Evolutionary conservation across 495 filamentous ascomycete species (phyloP), one percentile per base, ranked within the genome.

Genomic region (Podospora appendiculata): DNA sequence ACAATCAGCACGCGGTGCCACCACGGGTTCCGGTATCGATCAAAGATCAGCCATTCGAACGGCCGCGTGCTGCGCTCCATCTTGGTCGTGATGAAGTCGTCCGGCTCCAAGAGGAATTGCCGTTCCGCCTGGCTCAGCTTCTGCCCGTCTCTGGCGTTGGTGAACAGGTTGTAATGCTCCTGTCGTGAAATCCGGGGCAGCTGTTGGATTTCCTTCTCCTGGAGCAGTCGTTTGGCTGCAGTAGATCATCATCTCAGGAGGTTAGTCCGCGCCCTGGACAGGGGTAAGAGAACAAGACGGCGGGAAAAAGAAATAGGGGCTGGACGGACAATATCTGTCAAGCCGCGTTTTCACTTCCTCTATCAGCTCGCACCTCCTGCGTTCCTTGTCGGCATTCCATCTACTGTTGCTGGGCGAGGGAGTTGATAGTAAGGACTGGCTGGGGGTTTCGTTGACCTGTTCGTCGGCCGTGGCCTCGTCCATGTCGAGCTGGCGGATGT

Each of bases 1-100:
- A 25, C 25, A 25, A 25, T 2, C 25, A 25, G 25, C 25, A 25
- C 25, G 25, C 5, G 25, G 25, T 25, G 25, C 25, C 25, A 25
- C 25, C 25, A 25, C 25, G 25, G 25, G 25, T 25, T 25, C 5
- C 25, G 2, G 25, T 2, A 25, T 5, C 25, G 25, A 25, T 32
- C 39, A 25, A 42, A 55, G 13, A 56, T 11, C 3, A 56, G 43
- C 42, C 42, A 51, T 34, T 56, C 53, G 10, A 56, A 3, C 2
- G 11, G 36, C 1, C 41, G 8, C 8, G 46, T 35, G 4, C 38
- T 41, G 19, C 48, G 43, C 18, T 48, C 47, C 2, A 32, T 32
- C 36, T 36, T 32, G 12, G 42, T 51, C 2, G 48, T 51, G 48
- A 51, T 43, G 35, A 56, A 51, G 43, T 56, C 53, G n/a, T 56